A percentile compares a stretch with the other conserved stretches of the same genome.
phyloP scores from a whole-genome alignment of 768 basidiomycete species.

The Serendipita vermifera region DNA sequence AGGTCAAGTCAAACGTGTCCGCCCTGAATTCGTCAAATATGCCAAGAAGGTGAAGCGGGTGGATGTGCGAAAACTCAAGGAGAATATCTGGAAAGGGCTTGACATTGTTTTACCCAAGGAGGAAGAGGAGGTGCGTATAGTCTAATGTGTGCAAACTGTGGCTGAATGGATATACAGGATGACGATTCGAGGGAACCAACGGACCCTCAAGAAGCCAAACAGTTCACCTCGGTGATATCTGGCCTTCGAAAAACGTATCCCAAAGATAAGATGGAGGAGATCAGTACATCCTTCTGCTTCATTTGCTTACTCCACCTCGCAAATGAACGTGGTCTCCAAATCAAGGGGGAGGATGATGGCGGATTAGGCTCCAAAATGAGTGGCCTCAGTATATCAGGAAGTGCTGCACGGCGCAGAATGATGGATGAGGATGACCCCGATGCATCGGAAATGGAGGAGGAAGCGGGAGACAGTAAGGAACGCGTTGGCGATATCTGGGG shows the following conservation, averaged over 20 bases:
- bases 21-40: constrained; percentile 85
- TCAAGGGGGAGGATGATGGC: constrained; percentile 32
- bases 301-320: constrained; percentile 94
- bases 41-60: constrained; percentile 92
- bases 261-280: constrained; percentile 89
- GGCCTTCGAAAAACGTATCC: constrained; percentile 76
- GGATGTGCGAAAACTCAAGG: constrained; percentile 91
- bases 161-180: not conserved
- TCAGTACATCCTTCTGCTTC: constrained; percentile 98
- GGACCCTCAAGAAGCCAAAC: constrained; percentile 50
- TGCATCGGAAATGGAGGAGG: constrained; percentile 16
- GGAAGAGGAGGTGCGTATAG: constrained; percentile 39
- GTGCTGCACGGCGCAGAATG: not conserved
- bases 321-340: constrained; percentile 87
- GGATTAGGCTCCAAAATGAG: constrained; percentile 12
- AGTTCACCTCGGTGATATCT: constrained; percentile 71
- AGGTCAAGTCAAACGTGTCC: constrained; percentile 57
- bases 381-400: not conserved
- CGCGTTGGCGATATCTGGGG: constrained; percentile 18
- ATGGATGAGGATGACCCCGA: constrained; percentile 21
- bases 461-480: constrained; percentile 14
- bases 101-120: constrained; percentile 54
- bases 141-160: constrained; percentile 21
- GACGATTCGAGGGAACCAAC: constrained; percentile 25
- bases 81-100: constrained; percentile 92